These are phyloP conservation scores for Solanum chiquidenum DNA, from an alignment of 257 asterid genomes.

Conservation along the genomic window DNA sequence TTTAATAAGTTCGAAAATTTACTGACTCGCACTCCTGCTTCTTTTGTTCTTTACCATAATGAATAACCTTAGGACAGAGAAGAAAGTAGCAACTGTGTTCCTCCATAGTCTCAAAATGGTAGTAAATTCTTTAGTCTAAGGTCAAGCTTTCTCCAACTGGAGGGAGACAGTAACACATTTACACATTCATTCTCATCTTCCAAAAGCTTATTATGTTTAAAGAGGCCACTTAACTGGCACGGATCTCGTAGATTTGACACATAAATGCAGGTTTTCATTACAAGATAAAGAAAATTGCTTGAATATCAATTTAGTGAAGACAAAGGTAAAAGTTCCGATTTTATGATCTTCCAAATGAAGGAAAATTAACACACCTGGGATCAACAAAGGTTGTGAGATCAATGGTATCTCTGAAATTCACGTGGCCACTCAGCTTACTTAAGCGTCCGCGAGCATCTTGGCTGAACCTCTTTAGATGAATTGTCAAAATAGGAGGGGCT, in stretches of 20 bases:
- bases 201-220: background rate
- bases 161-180: background rate
- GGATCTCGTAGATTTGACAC: background rate
- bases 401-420: slow-evolving; percentile 50
- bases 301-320: background rate
- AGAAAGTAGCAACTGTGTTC: background rate
- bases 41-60: background rate
- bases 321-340: background rate
- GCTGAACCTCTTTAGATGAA: slow-evolving; percentile 82
- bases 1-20: background rate
- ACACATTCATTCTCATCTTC: background rate
- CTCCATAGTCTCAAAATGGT: background rate
- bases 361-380: slow-evolving; percentile 45
- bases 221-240: background rate
- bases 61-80: background rate
- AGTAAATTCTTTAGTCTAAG: background rate
- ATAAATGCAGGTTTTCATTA: background rate
- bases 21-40: background rate
- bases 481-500: slow-evolving; percentile 68
- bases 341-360: background rate
- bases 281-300: background rate
- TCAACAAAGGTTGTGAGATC: slow-evolving; percentile 65
- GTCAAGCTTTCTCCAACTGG: background rate
- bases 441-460: slow-evolving; percentile 82
- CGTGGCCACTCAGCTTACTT: slow-evolving; percentile 83